Evolutionary conservation across 331 rosid genomes (phyloP).

Genomic region (Ulmus americana): DNA sequence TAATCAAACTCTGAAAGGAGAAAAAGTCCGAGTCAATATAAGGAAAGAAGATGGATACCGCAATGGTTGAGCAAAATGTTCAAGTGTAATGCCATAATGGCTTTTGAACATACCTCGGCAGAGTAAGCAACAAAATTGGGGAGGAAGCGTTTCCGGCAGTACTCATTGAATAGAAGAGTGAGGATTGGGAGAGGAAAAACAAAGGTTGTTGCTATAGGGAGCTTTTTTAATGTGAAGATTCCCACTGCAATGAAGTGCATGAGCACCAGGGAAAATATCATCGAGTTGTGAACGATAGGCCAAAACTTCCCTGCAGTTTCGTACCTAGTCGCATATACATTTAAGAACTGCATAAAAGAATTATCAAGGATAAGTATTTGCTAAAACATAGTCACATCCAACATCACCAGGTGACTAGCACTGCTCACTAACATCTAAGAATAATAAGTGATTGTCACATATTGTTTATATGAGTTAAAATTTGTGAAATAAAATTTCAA

Average conservation of each 20-base stretch:
- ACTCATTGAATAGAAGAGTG: conserved; percentile 82
- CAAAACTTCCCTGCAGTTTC: conserved; percentile 91
- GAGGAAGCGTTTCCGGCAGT: conserved; percentile 90
- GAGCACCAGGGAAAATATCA: conserved; percentile 80
- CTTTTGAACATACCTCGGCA: conserved; percentile 57
- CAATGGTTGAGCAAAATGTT: background rate
- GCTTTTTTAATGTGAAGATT: conserved; percentile 69
- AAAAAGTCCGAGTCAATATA: conserved; percentile 18
- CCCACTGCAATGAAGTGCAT: conserved; percentile 94
- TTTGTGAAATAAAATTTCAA: background rate
- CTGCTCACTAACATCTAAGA: background rate
- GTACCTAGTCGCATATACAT: conserved; percentile 65
- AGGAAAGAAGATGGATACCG: conserved; percentile 2
- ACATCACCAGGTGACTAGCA: background rate
- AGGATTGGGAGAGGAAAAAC: conserved; percentile 66
- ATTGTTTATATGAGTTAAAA: background rate
- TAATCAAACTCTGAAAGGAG: conserved; percentile 61
- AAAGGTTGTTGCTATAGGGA: conserved; percentile 49
- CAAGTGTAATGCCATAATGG: conserved; percentile 1
- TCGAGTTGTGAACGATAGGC: conserved; percentile 78
- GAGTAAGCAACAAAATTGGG: conserved; percentile 75
- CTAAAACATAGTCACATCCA: conserved; percentile 7
- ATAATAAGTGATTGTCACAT: background rate
- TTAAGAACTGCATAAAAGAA: conserved; percentile 55
- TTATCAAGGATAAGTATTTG: conserved; percentile 25